Evolutionary conservation across 257 asterid genomes (phyloP).

Genomic region (Plantago elongata): DNA sequence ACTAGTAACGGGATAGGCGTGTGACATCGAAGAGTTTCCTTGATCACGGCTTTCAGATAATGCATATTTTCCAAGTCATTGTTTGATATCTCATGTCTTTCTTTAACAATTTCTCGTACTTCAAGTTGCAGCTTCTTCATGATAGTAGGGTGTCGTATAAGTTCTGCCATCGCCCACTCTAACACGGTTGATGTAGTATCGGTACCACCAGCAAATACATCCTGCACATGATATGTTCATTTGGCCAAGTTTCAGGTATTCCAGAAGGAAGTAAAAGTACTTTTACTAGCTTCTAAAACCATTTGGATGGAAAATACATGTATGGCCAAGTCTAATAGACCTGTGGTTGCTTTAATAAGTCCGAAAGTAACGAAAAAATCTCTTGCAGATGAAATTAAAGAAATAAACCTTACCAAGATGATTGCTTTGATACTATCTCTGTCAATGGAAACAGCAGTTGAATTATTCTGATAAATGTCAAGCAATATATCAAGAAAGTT

Average conservation of each 20-base stretch:
- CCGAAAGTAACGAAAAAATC: too few species aligned
- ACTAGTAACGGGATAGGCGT: conserved; percentile 36
- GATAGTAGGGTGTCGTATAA: conserved; percentile 27
- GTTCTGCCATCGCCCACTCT: conserved; percentile 56
- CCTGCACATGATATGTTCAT: conserved; percentile 23
- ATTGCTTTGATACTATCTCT: conserved; percentile 31
- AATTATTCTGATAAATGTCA: conserved; percentile 19
- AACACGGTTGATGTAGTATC: conserved; percentile 30
- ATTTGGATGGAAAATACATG: too few species aligned
- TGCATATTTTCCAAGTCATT: conserved; percentile 42
- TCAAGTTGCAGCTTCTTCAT: conserved; percentile 28
- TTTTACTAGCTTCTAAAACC: too few species aligned
- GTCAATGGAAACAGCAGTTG: conserved; percentile 23
- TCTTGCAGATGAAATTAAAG: background rate
- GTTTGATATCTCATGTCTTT: conserved; percentile 15
- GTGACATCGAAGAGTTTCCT: conserved; percentile 45
- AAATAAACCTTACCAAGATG: conserved; percentile 21
- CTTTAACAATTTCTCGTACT: conserved; percentile 21
- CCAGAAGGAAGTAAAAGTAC: too few species aligned
- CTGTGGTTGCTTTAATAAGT: too few species aligned
- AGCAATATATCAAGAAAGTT: conserved; percentile 40
- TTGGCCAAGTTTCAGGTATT: background rate
- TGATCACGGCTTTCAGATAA: conserved; percentile 40
- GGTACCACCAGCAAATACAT: conserved; percentile 44
- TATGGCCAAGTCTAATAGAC: too few species aligned